Evolutionary conservation across 108 stramenopile genomes (phyloP).

Genomic region (Fragilaria crotonensis): DNA sequence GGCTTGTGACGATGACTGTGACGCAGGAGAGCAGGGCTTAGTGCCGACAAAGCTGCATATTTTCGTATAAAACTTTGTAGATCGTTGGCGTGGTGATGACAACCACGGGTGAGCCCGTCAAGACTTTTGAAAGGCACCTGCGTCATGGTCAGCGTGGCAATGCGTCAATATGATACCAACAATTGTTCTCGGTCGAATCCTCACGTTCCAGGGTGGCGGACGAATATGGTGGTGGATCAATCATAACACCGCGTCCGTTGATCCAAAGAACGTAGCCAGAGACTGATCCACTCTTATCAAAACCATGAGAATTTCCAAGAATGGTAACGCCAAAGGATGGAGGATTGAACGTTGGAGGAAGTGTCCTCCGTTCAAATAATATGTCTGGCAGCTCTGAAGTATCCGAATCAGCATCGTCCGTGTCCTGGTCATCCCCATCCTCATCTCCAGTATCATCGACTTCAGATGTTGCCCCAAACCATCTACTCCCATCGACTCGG

Average conservation of each 20-base stretch:
- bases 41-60: constrained; percentile 71
- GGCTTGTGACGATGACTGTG: constrained; percentile 66
- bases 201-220: constrained; percentile 63
- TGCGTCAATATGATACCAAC: constrained; percentile 85
- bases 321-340: constrained; percentile 87
- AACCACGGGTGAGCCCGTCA: constrained; percentile 65
- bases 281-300: constrained; percentile 77
- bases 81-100: constrained; percentile 87
- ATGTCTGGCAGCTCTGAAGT: neutral
- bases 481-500: constrained; percentile 36
- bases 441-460: constrained; percentile 19
- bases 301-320: constrained; percentile 87
- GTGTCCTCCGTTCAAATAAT: constrained; percentile 2
- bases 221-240: constrained; percentile 86
- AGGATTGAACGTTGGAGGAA: constrained; percentile 56
- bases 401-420: neutral
- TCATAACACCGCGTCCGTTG: constrained; percentile 83
- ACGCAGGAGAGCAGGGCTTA: constrained; percentile 51
- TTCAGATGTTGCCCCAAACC: constrained; percentile 12
- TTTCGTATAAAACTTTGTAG: constrained; percentile 87
- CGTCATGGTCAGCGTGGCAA: constrained; percentile 89
- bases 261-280: constrained; percentile 89
- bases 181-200: constrained; percentile 66
- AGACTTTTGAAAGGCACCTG: constrained; percentile 83
- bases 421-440: neutral